Conservation (phyloP, 805 yeast genomes). For the Candida gorgasii region DNA sequence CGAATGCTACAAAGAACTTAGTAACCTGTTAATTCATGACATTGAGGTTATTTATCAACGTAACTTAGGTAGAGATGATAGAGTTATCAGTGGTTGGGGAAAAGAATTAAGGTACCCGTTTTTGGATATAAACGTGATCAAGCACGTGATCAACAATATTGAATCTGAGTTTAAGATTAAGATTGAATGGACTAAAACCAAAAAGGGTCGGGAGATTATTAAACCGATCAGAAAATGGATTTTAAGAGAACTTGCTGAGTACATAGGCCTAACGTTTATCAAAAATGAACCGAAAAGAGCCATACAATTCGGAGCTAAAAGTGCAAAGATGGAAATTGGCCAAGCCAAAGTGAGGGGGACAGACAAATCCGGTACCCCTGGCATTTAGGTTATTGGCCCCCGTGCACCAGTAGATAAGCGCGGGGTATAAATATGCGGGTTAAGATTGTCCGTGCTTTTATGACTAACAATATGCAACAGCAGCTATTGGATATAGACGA, state of each 20-base stretch:
- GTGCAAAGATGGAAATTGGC: conserved; percentile 90
- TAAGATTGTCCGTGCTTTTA: too few species aligned
- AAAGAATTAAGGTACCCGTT: conserved; percentile 89
- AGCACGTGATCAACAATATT: conserved; percentile 45
- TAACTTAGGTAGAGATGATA: conserved; percentile 89
- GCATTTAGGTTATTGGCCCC: too few species aligned
- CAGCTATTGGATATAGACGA: too few species aligned
- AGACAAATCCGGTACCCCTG: too few species aligned
- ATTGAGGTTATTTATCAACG: conserved; percentile 72
- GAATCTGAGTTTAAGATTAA: conserved; percentile 49
- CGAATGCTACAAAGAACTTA: conserved; percentile 41
- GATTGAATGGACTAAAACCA: conserved; percentile 30
- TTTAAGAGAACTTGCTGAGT: conserved; percentile 61
- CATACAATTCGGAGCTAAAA: conserved; percentile 92
- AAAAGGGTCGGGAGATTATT: conserved; percentile 24
- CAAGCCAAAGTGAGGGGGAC: conserved; percentile 78
- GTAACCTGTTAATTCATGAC: conserved; percentile 65
- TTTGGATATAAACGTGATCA: conserved; percentile 62
- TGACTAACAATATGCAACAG: too few species aligned
- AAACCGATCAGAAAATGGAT: conserved; percentile 49
- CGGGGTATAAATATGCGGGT: too few species aligned
- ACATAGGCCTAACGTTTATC: conserved; percentile 51
- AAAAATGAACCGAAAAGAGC: conserved; percentile 85
- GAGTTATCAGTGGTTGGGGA: conserved; percentile 84
- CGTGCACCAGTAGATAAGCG: too few species aligned